phyloP scores from a whole-genome alignment of 257 asterid species.

The Gynochthodes officinalis region DNA sequence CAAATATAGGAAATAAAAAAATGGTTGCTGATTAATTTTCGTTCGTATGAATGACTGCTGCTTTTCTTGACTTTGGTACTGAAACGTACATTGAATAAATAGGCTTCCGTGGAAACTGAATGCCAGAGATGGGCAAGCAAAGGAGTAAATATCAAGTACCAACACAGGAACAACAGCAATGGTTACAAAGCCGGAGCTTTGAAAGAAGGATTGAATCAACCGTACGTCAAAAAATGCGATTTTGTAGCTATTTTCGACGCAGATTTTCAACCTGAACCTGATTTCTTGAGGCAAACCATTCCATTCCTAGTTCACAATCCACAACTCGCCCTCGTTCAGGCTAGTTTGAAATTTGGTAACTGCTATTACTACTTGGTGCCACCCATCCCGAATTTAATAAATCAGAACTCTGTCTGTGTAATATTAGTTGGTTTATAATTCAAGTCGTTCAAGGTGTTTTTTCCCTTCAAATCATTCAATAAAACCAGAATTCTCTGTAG shows the following conservation, averaged over 20 bases:
- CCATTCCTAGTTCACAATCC: constrained; percentile 82
- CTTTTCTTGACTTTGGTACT: no score
- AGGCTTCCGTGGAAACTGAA: constrained; percentile 79
- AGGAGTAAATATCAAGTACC: constrained; percentile 87
- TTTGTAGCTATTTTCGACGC: constrained; percentile 87
- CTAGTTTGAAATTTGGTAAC: constrained; percentile 90
- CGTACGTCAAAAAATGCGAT: constrained; percentile 75
- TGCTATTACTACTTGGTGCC: neutral
- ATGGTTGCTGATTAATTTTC: no score
- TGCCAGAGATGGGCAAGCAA: constrained; percentile 90
- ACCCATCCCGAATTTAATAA: no score
- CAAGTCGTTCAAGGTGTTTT: no score
- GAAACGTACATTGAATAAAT: constrained; percentile 15
- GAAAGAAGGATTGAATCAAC: constrained; percentile 64
- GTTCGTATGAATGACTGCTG: no score
- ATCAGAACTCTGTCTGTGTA: no score
- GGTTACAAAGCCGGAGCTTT: constrained; percentile 98
- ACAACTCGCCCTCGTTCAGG: constrained; percentile 78
- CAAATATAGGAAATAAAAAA: no score
- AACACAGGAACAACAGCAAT: constrained; percentile 71
- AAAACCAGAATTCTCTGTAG: no score
- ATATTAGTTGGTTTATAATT: no score
- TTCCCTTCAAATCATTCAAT: no score
- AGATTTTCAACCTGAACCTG: constrained; percentile 94
- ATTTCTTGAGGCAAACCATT: constrained; percentile 65